Percentiles rank a stretch among this genome's conserved stretches.
Conservation (phyloP, 1,284 basidiomycete species). For the Leccinum colubrinum region DNA sequence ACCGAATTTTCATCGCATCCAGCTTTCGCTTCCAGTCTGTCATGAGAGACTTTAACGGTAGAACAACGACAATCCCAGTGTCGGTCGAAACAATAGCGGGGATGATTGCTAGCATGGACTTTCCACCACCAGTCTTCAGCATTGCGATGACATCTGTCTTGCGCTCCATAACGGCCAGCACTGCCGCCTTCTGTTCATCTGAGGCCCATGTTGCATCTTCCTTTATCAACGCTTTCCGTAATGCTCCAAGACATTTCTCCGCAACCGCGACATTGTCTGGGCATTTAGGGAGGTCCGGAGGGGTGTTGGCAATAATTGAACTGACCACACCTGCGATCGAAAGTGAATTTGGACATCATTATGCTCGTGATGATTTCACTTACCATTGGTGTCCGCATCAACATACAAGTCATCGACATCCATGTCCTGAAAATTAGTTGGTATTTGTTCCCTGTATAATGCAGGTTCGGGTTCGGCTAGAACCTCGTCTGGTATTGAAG, state of each 20-base stretch:
- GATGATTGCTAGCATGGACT: background rate
- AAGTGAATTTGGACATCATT: no score
- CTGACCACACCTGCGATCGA: no score
- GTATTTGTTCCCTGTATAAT: no score
- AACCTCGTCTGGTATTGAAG: background rate
- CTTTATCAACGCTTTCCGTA: background rate
- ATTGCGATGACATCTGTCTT: background rate
- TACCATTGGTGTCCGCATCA: no score
- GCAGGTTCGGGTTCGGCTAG: no score
- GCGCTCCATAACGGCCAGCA: background rate
- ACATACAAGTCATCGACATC: no score
- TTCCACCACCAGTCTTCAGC: background rate
- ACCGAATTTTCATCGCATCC: background rate
- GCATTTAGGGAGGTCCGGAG: no score
- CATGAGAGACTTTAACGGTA: background rate
- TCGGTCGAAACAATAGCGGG: background rate
- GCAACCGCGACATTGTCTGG: no score
- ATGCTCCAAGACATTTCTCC: no score
- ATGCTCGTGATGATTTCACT: no score
- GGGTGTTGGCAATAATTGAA: no score
- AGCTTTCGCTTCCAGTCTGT: background rate
- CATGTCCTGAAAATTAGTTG: no score
- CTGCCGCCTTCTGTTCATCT: background rate
- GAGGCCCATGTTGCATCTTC: background rate
- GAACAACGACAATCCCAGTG: background rate